Base-by-base conservation (phyloP, 2,329 filamentous ascomycete genomes). In the Clarireedia sp. region DNA sequence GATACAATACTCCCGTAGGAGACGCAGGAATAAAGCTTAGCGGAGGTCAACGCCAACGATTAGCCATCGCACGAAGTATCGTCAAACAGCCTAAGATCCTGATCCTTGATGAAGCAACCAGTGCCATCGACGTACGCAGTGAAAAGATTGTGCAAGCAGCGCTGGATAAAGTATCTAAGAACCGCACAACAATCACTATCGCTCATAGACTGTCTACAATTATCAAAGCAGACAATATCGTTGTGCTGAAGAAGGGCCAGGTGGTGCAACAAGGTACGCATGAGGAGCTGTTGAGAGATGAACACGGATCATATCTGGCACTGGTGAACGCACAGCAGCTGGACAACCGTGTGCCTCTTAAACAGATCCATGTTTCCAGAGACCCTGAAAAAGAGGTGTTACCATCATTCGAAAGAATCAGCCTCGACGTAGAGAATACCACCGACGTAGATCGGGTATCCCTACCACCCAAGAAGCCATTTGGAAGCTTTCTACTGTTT, bases 101-200 rank as follows among this genome's bases (percentile, higher is more conserved):
- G 3, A 73, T 85, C 9, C 71, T 85, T 2, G 82, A 85, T 44
- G 82, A 85, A 63, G 81, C 81, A 3, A 85, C 81, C 1, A 75
- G 80, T 0, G 75, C 80, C 1, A 70, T 96, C 17, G 90, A 96
- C 68, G 89, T 89, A 0, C 87, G 91, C 62, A 95, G 90, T 0
- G 90, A 96, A 70, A 87, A 92, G 69, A 86, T 91, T 67, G 95
- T 96, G 57, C 90, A 96, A 70, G 80, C 85, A 53, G 90, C 91
- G 23, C 80, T 97, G 23, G 84, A 86, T 54, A 88, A 81, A n/a
- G 82, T 96, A 46, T 87, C 89, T 9, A 78, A 85, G 61, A 90
- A 89, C 47, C 87, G 92, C 44, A 97, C 92, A 0, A 85, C 96
- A 72, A 81, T 97, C 57, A 90, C 96, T 47, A 96, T 97, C 72